phyloP scores from a whole-genome alignment of 306 rosid genomes.

The Vigna angularis region DNA sequence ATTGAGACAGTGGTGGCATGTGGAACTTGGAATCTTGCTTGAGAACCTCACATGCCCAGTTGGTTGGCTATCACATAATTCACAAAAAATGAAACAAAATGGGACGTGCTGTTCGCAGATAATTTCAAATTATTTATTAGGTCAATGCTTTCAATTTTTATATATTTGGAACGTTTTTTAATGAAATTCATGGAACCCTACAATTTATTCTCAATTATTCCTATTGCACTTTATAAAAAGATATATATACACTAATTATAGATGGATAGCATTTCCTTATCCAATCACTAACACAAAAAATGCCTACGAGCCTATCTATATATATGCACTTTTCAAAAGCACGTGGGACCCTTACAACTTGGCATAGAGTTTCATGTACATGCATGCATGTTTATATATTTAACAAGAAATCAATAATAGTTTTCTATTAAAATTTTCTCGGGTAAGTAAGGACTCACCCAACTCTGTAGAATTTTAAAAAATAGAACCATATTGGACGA shows the following conservation, averaged over 20 bases:
- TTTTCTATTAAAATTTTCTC: not conserved
- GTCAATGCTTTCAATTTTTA: conserved; percentile 44
- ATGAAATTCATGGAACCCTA: not conserved
- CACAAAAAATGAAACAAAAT: conserved; percentile 1
- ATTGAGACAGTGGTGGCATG: conserved; percentile 40
- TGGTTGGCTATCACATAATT: conserved; percentile 37
- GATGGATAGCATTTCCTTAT: conserved; percentile 32
- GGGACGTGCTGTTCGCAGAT: not conserved
- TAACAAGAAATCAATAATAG: not conserved
- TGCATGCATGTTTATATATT: conserved; percentile 29
- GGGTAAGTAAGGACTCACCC: not conserved
- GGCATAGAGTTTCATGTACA: conserved; percentile 37
- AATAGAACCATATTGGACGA: not conserved
- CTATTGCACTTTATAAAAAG: conserved; percentile 7
- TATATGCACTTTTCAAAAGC: conserved; percentile 30
- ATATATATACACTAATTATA: not conserved
- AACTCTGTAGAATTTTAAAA: conserved; percentile 8
- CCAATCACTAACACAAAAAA: conserved; percentile 36
- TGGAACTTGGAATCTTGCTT: conserved; percentile 45
- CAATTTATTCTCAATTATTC: conserved; percentile 40
- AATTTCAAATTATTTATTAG: not conserved
- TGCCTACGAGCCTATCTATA: conserved; percentile 2
- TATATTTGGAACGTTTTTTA: not conserved
- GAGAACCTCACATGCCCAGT: conserved; percentile 47
- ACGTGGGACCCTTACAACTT: conserved; percentile 34